A percentile compares a stretch with the other conserved stretches of the same genome.
Evolutionary conservation across 2,329 filamentous ascomycete genomes (phyloP).

Genomic region (Sarocladium oryzae): DNA sequence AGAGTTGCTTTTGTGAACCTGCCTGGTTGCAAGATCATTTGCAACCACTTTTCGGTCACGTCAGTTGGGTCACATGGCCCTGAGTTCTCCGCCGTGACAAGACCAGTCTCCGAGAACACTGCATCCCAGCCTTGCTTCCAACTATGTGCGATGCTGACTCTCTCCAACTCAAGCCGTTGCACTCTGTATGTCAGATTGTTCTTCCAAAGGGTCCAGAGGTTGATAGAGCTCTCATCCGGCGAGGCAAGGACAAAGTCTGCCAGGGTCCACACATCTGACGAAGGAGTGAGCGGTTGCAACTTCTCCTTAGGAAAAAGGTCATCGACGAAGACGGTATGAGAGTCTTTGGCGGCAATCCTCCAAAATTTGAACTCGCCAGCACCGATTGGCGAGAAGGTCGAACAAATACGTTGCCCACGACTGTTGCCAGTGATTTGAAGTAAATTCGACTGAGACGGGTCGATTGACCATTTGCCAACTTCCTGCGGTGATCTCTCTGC

Average conservation of each 20-base stretch:
- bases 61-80: slow-evolving; percentile 60
- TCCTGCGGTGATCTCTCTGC: slow-evolving; percentile 61
- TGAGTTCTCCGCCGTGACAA: slow-evolving; percentile 49
- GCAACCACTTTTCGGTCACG: slow-evolving; percentile 77
- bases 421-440: slow-evolving; percentile 61
- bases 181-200: slow-evolving; percentile 74
- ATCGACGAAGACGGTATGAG: slow-evolving; percentile 56
- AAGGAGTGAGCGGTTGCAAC: slow-evolving; percentile 63
- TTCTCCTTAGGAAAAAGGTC: slow-evolving; percentile 59
- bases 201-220: slow-evolving; percentile 76
- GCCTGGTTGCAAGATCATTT: slow-evolving; percentile 75
- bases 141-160: slow-evolving; percentile 53
- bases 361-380: slow-evolving; percentile 94
- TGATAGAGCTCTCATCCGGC: slow-evolving; percentile 46
- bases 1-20: slow-evolving; percentile 74
- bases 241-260: slow-evolving; percentile 65
- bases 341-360: slow-evolving; percentile 60
- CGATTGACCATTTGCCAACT: slow-evolving; percentile 66
- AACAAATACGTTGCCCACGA: slow-evolving; percentile 51
- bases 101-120: slow-evolving; percentile 54
- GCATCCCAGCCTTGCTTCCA: slow-evolving; percentile 67
- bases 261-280: slow-evolving; percentile 72
- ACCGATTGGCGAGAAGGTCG: slow-evolving; percentile 83
- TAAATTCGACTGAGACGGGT: slow-evolving; percentile 70
- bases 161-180: slow-evolving; percentile 65